Conservation (phyloP, 108 stramenopile genomes). For the Nitzschia sp. region DNA sequence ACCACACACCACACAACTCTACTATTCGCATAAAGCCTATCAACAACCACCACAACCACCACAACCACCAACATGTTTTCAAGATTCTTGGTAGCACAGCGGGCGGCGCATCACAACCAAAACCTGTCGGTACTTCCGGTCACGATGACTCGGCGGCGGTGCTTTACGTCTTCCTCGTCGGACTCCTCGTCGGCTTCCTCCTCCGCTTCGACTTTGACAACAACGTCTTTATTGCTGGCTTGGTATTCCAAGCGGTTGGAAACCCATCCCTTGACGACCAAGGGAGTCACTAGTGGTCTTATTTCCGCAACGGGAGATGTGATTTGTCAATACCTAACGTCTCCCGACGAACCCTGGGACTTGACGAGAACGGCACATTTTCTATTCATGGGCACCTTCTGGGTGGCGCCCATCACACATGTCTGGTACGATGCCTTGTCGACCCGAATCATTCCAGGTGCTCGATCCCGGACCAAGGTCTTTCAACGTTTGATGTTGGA, state of each 20-base stretch:
- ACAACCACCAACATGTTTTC: not conserved
- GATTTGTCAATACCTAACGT: conserved; percentile 51
- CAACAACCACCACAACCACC: too few relatives aligned
- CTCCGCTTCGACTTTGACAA: not conserved
- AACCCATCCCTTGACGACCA: conserved; percentile 72
- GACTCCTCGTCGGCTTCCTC: not conserved
- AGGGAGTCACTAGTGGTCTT: conserved; percentile 67
- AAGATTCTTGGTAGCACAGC: not conserved
- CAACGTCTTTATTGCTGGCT: not conserved
- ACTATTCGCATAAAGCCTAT: too few relatives aligned
- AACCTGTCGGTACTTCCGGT: not conserved
- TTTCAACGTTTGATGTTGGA: conserved; percentile 59
- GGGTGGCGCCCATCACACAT: conserved; percentile 84
- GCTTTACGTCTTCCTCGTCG: not conserved
- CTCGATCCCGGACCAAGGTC: conserved; percentile 18
- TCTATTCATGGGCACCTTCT: conserved; percentile 56
- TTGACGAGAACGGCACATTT: conserved; percentile 62
- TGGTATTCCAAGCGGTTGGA: conserved; percentile 76
- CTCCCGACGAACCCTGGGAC: conserved; percentile 30
- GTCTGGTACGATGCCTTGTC: conserved; percentile 63
- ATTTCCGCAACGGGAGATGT: conserved; percentile 73
- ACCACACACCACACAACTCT: too few relatives aligned
- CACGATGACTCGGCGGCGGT: not conserved
- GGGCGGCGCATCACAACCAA: conserved; percentile 3
- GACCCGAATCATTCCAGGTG: conserved; percentile 20